Evolutionary conservation across 129 eudicot species (phyloP), one percentile per base, ranked within the genome.

Genomic region (Lonicera japonica): DNA sequence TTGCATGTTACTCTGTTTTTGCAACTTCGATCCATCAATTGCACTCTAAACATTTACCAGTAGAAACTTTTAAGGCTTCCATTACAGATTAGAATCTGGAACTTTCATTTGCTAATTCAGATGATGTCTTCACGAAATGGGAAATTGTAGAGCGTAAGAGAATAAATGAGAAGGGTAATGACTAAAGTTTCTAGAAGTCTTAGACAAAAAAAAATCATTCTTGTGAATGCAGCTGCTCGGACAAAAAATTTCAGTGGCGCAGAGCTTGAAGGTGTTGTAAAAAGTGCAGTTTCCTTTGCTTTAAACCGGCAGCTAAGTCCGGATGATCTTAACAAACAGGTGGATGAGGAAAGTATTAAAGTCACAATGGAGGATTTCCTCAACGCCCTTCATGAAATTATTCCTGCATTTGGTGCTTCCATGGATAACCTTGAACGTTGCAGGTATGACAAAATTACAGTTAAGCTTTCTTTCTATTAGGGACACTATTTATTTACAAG

Each of bases 221-320:
- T 29, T 46, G 40, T 70, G 56, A 54, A 43, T 67, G 79, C 81
- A 91, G 99, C 96, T 75, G 95, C 96, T 20, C 81, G 94, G 66
- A 88, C 99, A 70, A 94, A 94, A 78, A 94, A 94, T 74, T 94
- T 78, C 63, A 94, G 99, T 71, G 99, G 99, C 20, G 99, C 99
- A 58, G 96, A 94, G 70, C 99, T 94, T 71, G 99, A 94, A 83
- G 99, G 99, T 71, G 96, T 94, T 40, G 99, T 88, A 51, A 94
- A 94, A 71, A 94, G 99, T 94, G 99, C 95, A 0, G 99, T 88
- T 14, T 94, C 99, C 52, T 94, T 75, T 77, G 99, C 99, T 38
- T 77, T 94, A 56, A 85, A 94, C 56, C 76, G 99, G 68, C 95
- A 94, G 80, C 77, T 94, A 67, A 88, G 78, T 69, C 82, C 85